Percentiles rank a stretch among this genome's conserved stretches.
Evolutionary conservation across 1,284 basidiomycete species (phyloP).

Genomic region (Ganoderma lingzhi): DNA sequence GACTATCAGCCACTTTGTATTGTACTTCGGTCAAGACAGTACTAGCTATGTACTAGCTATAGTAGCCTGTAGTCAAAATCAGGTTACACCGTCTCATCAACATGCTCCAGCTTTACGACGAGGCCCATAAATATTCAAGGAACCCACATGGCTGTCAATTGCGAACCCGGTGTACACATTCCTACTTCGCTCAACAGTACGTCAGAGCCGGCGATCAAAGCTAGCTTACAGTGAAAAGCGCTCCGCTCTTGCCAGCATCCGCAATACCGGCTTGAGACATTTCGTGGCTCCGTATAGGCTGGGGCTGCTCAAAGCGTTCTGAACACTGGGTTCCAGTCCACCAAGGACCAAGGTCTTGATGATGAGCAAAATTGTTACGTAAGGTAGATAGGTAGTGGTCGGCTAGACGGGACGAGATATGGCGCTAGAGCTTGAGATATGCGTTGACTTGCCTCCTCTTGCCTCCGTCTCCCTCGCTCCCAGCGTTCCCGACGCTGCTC

Average conservation of each 20-base stretch:
- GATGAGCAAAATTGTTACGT: conserved; percentile 26
- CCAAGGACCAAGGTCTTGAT: conserved; percentile 9
- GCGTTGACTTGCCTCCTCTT: conserved; percentile 20
- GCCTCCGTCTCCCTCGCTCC: conserved; percentile 15
- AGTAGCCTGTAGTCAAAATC: no score
- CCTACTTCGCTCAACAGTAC: not conserved
- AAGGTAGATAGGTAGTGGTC: conserved; percentile 27
- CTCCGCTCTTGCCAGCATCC: not conserved
- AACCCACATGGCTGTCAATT: not conserved
- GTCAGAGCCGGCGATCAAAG: conserved; percentile 5
- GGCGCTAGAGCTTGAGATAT: conserved; percentile 19
- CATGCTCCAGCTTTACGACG: no score
- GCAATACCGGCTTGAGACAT: not conserved
- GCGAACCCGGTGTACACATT: not conserved
- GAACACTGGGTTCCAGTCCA: not conserved
- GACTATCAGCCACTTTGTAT: no score
- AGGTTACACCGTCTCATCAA: no score
- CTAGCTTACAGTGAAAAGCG: not conserved
- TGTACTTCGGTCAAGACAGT: no score
- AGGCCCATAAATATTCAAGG: no score
- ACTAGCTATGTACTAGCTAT: no score
- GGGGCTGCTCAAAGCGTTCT: not conserved
- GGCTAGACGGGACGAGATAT: conserved; percentile 23
- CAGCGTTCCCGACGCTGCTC: conserved; percentile 39
- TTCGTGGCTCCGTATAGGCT: not conserved